These are phyloP conservation scores for Trichosanthes truncata DNA, from an alignment of 306 rosid genomes.

Conservation along the genomic window DNA sequence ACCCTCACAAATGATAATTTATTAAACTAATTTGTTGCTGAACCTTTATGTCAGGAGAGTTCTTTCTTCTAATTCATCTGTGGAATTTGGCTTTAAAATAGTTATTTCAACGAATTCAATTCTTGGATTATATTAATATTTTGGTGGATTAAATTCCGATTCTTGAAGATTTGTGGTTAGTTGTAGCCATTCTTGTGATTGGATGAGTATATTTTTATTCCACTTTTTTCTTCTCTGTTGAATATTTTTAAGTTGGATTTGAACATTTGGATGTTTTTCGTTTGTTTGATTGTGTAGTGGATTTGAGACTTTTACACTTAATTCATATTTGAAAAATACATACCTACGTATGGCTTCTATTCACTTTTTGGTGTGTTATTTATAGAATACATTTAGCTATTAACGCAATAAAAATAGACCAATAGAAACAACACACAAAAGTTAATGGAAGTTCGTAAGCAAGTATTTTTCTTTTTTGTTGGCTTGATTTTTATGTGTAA, in stretches of 20 bases:
- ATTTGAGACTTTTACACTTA: not conserved
- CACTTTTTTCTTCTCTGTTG: not conserved
- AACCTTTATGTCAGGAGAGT: not conserved
- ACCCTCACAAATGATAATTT: not conserved
- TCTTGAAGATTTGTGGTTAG: not conserved
- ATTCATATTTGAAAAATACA: not conserved
- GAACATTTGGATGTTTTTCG: not conserved
- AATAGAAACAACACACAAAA: not conserved
- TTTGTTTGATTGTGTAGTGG: not conserved
- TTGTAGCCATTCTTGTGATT: not conserved
- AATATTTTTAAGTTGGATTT: not conserved
- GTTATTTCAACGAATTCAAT: not conserved
- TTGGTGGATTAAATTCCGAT: not conserved
- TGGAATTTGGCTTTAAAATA: not conserved
- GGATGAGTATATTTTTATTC: not conserved
- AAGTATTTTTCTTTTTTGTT: not conserved
- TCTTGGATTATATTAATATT: not conserved
- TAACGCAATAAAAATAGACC: not conserved
- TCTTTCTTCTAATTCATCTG: not conserved
- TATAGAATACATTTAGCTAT: not conserved
- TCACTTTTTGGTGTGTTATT: not conserved
- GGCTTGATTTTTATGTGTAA: not conserved
- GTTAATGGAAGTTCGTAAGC: not conserved
- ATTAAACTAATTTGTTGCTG: not conserved
- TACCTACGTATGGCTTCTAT: not conserved